A percentile compares a stretch with the other conserved stretches of the same genome.
Evolutionary conservation across 2,329 filamentous ascomycete genomes (phyloP).

Genomic region (Didymella keratinophila): DNA sequence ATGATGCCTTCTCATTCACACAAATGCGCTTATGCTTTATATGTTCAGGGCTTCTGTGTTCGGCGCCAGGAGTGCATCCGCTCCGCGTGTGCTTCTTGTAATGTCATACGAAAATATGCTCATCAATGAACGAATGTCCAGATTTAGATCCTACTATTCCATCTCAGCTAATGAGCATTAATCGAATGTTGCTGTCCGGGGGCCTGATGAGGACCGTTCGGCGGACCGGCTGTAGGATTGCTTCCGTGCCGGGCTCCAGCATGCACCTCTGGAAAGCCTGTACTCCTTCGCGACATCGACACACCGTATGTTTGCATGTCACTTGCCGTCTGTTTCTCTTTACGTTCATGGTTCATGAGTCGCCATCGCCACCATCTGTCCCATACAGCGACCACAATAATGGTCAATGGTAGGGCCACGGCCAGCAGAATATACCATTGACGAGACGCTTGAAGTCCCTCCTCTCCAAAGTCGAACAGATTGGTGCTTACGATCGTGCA

Average conservation of each 20-base stretch:
- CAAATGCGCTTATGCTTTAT: too few relatives aligned
- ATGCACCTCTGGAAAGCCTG: too few relatives aligned
- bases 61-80: neutral
- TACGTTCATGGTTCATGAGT: neutral
- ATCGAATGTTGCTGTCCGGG: neutral
- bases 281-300: too few relatives aligned
- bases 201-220: neutral
- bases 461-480: slow-evolving; percentile 1
- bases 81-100: neutral
- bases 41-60: neutral
- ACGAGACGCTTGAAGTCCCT: neutral
- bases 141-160: too few relatives aligned
- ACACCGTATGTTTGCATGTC: too few relatives aligned
- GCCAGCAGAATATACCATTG: slow-evolving; percentile 1
- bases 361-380: neutral
- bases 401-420: slow-evolving; percentile 1
- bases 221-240: neutral
- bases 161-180: neutral
- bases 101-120: neutral
- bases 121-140: neutral
- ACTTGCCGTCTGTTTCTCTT: neutral
- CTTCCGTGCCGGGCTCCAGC: neutral
- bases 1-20: too few relatives aligned
- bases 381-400: slow-evolving; percentile 2
- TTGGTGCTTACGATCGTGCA: slow-evolving; percentile 12